Base-by-base conservation (phyloP, 768 basidiomycete genomes). In the Mycena sanguinolenta region DNA sequence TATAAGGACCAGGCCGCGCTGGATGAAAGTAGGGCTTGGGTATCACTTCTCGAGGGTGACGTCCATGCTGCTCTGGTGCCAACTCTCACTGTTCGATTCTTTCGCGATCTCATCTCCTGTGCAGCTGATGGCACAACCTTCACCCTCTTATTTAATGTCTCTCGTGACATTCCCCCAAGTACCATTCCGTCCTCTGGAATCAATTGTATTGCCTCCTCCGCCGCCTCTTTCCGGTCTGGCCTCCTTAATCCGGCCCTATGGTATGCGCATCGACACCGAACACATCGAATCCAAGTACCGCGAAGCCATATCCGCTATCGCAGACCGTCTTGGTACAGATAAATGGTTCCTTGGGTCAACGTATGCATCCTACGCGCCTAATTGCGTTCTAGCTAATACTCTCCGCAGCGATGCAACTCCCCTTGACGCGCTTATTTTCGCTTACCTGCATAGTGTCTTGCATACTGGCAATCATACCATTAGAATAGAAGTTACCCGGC, bases 21-120 rank as follows among this genome's bases (percentile, higher is more conserved):
- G 58, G 90, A 93, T 73, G 94, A 96, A 78, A 92, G 92, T 73
- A 86, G 89, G 50, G 94, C 95, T 1, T 96, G 95, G 95, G 87
- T 94, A 28, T 83, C 92, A 2, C 84, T 96, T 36, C 87, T 96
- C 46, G 93, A 96, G 78, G 90, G 90, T 39, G 82, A 86, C 54
- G 88, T 96, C 9, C 94, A 95, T 77, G 91, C 92, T 72, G 91
- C 92, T 16, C 78, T 96, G 80, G 90, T 94, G 72, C 63, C 88
- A 82, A 16, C 70, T 36, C 54, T 63, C 49, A 25, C 55, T 62
- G 61, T 58, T 25, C 46, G 10, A n/a, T n/a, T 38, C 57, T 34
- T 28, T 38, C 53, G 23, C 49, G 34, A 64, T 28, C 60, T 42
- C 53, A 72, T 38, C n/a, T 5, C 28, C n/a, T 10, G 1, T 10